Evolutionary conservation across 2,329 filamentous ascomycete genomes (phyloP).

Genomic region (Calonectria pteridis): DNA sequence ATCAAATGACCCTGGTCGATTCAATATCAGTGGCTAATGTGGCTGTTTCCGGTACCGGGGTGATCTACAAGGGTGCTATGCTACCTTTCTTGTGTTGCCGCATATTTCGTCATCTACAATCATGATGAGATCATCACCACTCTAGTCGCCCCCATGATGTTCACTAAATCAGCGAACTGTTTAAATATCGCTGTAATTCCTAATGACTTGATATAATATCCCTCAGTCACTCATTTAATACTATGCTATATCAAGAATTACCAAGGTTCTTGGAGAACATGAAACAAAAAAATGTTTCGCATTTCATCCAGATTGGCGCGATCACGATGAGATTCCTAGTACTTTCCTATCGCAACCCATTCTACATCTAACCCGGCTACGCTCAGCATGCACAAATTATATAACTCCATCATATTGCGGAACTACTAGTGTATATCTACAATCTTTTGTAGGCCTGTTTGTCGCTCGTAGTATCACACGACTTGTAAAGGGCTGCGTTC

Average conservation of each 20-base stretch:
- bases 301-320: no score
- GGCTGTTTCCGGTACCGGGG: neutral
- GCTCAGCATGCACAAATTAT: no score
- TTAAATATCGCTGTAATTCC: neutral
- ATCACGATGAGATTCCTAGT: no score
- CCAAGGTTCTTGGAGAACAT: neutral
- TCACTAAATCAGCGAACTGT: neutral
- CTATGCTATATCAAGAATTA: neutral
- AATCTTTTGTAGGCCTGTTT: neutral
- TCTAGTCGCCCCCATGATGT: neutral
- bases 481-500: no score
- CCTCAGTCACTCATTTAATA: neutral
- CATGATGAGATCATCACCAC: neutral
- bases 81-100: neutral
- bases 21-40: no score
- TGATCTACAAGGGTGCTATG: neutral
- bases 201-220: neutral
- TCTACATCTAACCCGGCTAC: no score
- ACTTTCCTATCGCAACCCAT: no score
- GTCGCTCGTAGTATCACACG: neutral
- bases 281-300: no score
- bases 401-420: no score
- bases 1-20: neutral
- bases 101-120: neutral
- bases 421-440: no score